Percentiles rank a stretch among this genome's conserved stretches.
Conservation (phyloP, 352 stramenopile genomes). For the Phytophthora macrochlamydospora region DNA sequence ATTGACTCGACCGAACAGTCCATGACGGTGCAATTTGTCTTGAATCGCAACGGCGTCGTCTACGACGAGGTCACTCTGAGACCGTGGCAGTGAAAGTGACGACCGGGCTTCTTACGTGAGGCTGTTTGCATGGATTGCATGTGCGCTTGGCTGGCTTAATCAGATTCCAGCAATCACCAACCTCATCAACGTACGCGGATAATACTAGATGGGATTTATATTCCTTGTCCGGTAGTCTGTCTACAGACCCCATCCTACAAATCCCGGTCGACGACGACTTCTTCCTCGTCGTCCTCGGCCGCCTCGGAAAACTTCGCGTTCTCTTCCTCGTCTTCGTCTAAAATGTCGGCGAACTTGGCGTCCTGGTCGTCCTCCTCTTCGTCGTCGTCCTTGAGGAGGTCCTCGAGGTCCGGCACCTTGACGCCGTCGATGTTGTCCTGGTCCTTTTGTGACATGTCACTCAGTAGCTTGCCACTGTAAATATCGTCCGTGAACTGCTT, state of each 20-base stretch:
- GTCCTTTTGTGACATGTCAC: slow-evolving; percentile 97
- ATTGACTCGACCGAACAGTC: slow-evolving; percentile 62
- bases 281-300: slow-evolving; percentile 40
- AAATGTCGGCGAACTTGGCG: slow-evolving; percentile 79
- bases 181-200: slow-evolving; percentile 20
- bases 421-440: slow-evolving; percentile 98
- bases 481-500: slow-evolving; percentile 99
- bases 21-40: slow-evolving; percentile 79
- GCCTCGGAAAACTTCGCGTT: slow-evolving; percentile 38
- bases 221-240: slow-evolving; percentile 25
- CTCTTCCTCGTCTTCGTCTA: slow-evolving; percentile 78
- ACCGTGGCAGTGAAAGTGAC: slow-evolving; percentile 38
- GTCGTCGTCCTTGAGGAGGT: slow-evolving; percentile 85
- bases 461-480: slow-evolving; percentile 98
- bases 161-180: neutral
- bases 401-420: slow-evolving; percentile 89
- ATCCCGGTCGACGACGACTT: slow-evolving; percentile 57
- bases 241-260: slow-evolving; percentile 52
- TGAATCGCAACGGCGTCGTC: slow-evolving; percentile 81
- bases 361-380: slow-evolving; percentile 80
- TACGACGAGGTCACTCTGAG: slow-evolving; percentile 78
- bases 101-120: neutral
- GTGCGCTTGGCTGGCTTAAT: neutral
- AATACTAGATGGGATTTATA: slow-evolving; percentile 32
- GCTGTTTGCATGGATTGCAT: neutral